Base-by-base conservation (phyloP, 345 rosid genomes). In the Populus pruinosa region DNA sequence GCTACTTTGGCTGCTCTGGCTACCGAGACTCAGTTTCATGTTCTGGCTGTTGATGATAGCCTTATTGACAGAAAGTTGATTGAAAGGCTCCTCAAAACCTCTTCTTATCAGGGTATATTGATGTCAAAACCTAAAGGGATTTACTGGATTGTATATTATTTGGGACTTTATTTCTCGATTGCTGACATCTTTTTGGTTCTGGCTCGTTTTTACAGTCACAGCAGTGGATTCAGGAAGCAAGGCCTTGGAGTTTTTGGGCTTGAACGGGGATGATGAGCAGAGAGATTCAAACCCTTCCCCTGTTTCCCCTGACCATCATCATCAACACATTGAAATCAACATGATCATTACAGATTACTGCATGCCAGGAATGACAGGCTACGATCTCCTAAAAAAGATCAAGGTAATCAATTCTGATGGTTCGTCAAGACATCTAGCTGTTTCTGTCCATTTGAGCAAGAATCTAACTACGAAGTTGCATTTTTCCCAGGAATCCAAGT, bases 331-430 rank as follows among this genome's bases (percentile, higher is more conserved):
- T 18, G 86, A 86, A 83, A 88, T 96, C 3, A 91, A 88, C 84
- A 80, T 96, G 79, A 93, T 96, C 69, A 92, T 96, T 35, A 96
- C 98, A 62, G 99, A 96, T 84, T 96, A 96, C 56, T 92, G 94
- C 70, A 96, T 93, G 99, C 99, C 99, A 21, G 99, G 94, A 16
- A 93, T 95, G 96, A 91, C 97, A 9, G 99, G 99, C 77, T 92
- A 92, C 77, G 98, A 96, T 88, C 94, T 96, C 12, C 89, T 96
- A 13, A 90, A 87, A 83, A 93, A 80, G 79, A 86, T 96, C 47
- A 96, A 93, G 93, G 96, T 91, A 87, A 67, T 62, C 8, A 53
- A 29, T 21, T 43, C 13, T 65, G 69, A 33, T 65, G 4, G 20
- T 17, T 38, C 10, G 6, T 31, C 39, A 0, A 18, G 39, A 2